phyloP scores from a whole-genome alignment of 352 stramenopile species.

The Phytopythium vexans region DNA sequence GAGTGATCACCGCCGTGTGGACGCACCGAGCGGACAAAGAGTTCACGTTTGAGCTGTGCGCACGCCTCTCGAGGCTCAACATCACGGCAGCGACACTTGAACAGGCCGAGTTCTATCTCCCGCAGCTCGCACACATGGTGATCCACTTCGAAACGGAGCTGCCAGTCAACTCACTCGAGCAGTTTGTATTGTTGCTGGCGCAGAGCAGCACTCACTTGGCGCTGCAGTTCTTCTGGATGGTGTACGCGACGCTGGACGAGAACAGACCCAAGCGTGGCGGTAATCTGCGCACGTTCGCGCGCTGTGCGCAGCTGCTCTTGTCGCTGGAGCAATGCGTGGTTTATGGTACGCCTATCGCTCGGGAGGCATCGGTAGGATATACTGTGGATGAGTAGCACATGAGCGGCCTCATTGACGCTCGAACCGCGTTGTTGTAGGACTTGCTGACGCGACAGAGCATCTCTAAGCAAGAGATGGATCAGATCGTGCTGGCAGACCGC shows the following conservation, averaged over 20 bases:
- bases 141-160: conserved; percentile 79
- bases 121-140: conserved; percentile 81
- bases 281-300: conserved; percentile 64
- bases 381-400: not conserved
- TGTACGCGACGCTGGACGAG: conserved; percentile 77
- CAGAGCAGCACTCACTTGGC: conserved; percentile 80
- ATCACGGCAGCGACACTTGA: conserved; percentile 56
- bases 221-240: conserved; percentile 67
- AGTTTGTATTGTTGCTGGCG: conserved; percentile 72
- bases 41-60: conserved; percentile 65
- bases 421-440: conserved; percentile 19
- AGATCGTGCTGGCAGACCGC: conserved; percentile 65
- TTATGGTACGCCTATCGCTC: conserved; percentile 62
- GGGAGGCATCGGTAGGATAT: conserved; percentile 28
- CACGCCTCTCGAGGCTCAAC: conserved; percentile 45
- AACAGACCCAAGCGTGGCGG: conserved; percentile 62
- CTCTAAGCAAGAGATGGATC: conserved; percentile 65
- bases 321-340: conserved; percentile 79
- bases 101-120: conserved; percentile 78
- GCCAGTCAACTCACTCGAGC: conserved; percentile 71
- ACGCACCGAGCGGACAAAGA: conserved; percentile 51
- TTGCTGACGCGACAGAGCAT: conserved; percentile 61
- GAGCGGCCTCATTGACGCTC: not conserved
- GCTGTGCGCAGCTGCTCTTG: conserved; percentile 70
- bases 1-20: conserved; percentile 76